These are phyloP conservation scores for Penicillium polonicum DNA, from an alignment of 2,329 filamentous ascomycete genomes.

Conservation along the genomic window DNA sequence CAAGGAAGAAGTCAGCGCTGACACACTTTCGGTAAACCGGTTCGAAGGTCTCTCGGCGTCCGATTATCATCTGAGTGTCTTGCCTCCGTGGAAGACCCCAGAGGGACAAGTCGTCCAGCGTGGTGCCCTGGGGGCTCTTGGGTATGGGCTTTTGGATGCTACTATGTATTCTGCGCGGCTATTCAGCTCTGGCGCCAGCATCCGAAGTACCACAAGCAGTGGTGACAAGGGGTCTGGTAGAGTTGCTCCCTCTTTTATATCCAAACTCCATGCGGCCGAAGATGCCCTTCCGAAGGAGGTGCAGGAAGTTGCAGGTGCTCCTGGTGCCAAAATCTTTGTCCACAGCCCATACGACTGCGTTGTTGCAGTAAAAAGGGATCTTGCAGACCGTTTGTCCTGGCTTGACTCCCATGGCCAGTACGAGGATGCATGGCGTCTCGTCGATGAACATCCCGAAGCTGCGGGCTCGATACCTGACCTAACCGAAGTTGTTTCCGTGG, in stretches of 20 bases:
- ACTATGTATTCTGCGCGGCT: slow-evolving; percentile 83
- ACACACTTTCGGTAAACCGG: slow-evolving; percentile 79
- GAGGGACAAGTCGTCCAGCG: slow-evolving; percentile 61
- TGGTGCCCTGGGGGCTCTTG: slow-evolving; percentile 74
- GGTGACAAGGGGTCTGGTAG: slow-evolving; percentile 59
- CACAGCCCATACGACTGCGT: slow-evolving; percentile 97
- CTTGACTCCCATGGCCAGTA: slow-evolving; percentile 78
- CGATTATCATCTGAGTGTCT: slow-evolving; percentile 85
- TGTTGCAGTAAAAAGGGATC: slow-evolving; percentile 82
- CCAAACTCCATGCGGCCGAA: slow-evolving; percentile 49
- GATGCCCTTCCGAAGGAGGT: slow-evolving; percentile 41
- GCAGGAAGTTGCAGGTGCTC: slow-evolving; percentile 52
- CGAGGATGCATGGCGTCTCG: slow-evolving; percentile 80
- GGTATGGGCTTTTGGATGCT: slow-evolving; percentile 79
- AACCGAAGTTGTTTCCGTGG: slow-evolving; percentile 33
- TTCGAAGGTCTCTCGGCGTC: slow-evolving; percentile 82
- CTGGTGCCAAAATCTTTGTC: slow-evolving; percentile 81
- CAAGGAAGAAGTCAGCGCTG: slow-evolving; percentile 79
- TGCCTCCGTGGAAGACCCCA: slow-evolving; percentile 72
- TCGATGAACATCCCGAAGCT: slow-evolving; percentile 82
- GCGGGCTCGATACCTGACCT: slow-evolving; percentile 44
- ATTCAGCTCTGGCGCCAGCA: slow-evolving; percentile 82
- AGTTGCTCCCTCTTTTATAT: slow-evolving; percentile 54
- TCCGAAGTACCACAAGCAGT: slow-evolving; percentile 56
- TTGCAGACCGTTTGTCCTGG: slow-evolving; percentile 83